These are phyloP conservation scores for Ceratocystis variospora DNA, from an alignment of 2,329 filamentous ascomycete genomes.

Conservation along the genomic window DNA sequence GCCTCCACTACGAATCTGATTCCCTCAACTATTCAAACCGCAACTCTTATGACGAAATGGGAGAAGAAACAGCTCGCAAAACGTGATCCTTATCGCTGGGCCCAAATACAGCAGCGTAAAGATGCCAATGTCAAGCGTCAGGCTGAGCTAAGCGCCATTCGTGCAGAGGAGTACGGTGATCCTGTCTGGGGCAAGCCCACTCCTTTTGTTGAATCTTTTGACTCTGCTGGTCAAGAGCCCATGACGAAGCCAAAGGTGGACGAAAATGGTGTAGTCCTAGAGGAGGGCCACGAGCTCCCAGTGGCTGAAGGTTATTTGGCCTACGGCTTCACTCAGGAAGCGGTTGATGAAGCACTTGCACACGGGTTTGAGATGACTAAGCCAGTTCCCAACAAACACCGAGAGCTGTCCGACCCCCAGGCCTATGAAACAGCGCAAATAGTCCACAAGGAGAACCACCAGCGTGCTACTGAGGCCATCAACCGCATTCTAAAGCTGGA, in stretches of 20 bases:
- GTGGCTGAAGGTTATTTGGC: slow-evolving; percentile 50
- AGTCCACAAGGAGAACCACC: slow-evolving; percentile 42
- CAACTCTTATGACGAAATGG: slow-evolving; percentile 43
- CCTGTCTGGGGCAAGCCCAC: slow-evolving; percentile 67
- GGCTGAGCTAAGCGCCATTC: slow-evolving; percentile 50
- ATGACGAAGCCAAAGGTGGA: slow-evolving; percentile 29
- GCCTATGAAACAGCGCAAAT: slow-evolving; percentile 25
- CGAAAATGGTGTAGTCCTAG: slow-evolving; percentile 30
- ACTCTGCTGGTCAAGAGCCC: slow-evolving; percentile 42
- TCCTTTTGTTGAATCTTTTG: slow-evolving; percentile 71
- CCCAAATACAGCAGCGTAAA: slow-evolving; percentile 71
- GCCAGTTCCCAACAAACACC: slow-evolving; percentile 32
- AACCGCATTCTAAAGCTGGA: slow-evolving; percentile 63
- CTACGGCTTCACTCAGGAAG: slow-evolving; percentile 55
- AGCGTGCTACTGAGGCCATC: slow-evolving; percentile 60
- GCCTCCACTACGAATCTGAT: slow-evolving; percentile 32
- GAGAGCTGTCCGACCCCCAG: slow-evolving; percentile 25
- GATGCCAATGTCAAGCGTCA: slow-evolving; percentile 68
- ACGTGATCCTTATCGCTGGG: slow-evolving; percentile 69
- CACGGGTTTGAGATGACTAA: slow-evolving; percentile 55
- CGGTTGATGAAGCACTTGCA: slow-evolving; percentile 52
- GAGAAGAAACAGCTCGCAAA: slow-evolving; percentile 53
- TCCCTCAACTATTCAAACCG: slow-evolving; percentile 49
- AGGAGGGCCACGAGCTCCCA: slow-evolving; percentile 31
- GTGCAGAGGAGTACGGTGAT: slow-evolving; percentile 55